Base-by-base conservation (phyloP, 495 filamentous ascomycete genomes). In the Arthonia radiata region DNA sequence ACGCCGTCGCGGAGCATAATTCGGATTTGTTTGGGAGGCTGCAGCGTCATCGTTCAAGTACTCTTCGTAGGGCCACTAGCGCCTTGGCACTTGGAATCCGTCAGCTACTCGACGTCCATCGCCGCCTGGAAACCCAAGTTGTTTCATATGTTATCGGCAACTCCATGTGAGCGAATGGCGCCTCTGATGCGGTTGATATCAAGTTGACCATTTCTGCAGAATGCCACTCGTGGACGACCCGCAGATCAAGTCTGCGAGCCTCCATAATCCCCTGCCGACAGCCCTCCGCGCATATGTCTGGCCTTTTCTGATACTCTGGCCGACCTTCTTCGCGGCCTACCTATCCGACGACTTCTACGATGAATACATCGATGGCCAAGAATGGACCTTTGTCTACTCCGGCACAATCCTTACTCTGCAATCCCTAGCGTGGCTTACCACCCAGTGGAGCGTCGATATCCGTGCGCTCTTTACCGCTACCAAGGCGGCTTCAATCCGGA, bases 381-480 rank as follows among this genome's bases (percentile, higher is more conserved):
- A 99, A 54, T 99, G 86, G 86, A 94, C 89, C 5, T 91, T 91
- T 47, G 78, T 94, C 28, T 99, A 70, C 61, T 58, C 71, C 32
- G 82, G 75, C 34, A 59, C 66, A 17, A 90, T 94, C 41, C 59
- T 90, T 43, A 92, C 82, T 8, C 36, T 66, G 25, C 86, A 99
- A 56, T 66, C 74, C 32, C 61, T 99, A 32, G 54, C 76, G 25
- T 99, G 89, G 89, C 59, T 99, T 31, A 83, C 72, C 53, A 94
- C 86, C 14, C 72, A 93, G 53, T 99, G 86, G 86, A 92, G 72
- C 44, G 79, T 99, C 44, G 67, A 79, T 40, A 54, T 93, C 34
- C 65, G 69, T 34, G 65, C 72, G 4, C 41, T 71, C 35, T 93
- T 93, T 44, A 99, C 82, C 4, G 59, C 79, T 3, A 74, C 53